Base-by-base conservation (phyloP, 2,329 filamentous ascomycete genomes). In the Pseudogymnoascus sp. region DNA sequence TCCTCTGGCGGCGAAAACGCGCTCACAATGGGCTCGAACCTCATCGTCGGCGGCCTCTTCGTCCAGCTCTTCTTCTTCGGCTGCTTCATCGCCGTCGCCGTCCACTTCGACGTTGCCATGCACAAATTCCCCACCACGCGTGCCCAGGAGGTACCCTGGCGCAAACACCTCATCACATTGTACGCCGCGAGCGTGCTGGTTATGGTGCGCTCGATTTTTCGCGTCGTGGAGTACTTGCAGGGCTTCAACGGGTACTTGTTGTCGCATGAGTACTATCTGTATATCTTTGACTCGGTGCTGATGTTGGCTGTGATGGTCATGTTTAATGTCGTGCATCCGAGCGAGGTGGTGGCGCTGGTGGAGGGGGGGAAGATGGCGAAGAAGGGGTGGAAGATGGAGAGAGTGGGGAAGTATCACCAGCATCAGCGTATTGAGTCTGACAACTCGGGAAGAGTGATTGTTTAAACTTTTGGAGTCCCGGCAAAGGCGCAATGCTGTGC, bases 11-110 rank as follows among this genome's bases (percentile, higher is more conserved):
- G 67, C 1, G 23, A 1, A 26, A n/a, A 23, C 10, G 66, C 46
- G 33, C 71, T 65, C 60, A 65, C 74, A 19, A 64, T 66, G 1
- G 78, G 77, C 15, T 71, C 77, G 60, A 72, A 76, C 15, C 72
- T 83, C 59, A 77, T 83, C 23, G 73, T 82, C 15, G 76, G 67
- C 4, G 81, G 82, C 15, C 71, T 84, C 2, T 70, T 77, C 10
- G 68, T 83, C 5, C 82, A 84, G 67, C 74, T 84, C 6, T 26
- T 79, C 15, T 78, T 81, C 66, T 83, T 83, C 66, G 73, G 74
- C 13, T 74, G 81, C 62, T 84, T 84, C 67, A 72, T 83, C 23
- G 62, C 77, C 1, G 74, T 78, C 0, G 73, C 78, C 0, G 66
- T 72, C 1, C 65, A 79, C 1, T 83, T 82, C 69, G 77, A 83